A percentile compares a stretch with the other conserved stretches of the same genome.
phyloP scores from a whole-genome alignment of 2,329 filamentous ascomycete genomes.

The Scopulariopsis brevicaulis region DNA sequence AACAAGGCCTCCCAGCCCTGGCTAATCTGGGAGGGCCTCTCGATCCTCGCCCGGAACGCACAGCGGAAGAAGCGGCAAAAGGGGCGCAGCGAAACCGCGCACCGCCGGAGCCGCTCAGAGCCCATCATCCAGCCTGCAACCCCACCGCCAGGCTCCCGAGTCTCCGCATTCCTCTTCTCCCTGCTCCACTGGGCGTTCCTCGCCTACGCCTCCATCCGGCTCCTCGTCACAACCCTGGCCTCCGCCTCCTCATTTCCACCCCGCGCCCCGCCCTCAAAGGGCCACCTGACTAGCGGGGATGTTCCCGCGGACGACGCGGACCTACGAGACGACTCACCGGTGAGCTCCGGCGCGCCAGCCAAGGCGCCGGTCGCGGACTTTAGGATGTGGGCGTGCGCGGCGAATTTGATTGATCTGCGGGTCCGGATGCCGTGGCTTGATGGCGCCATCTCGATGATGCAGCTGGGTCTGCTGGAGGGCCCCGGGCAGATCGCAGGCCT shows the following conservation, averaged over 20 bases:
- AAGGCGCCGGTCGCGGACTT: slow-evolving; percentile 64
- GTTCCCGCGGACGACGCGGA: slow-evolving; percentile 6
- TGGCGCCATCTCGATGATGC: slow-evolving; percentile 63
- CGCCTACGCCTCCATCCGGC: slow-evolving; percentile 52
- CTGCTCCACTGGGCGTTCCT: slow-evolving; percentile 42
- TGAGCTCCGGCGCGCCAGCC: slow-evolving; percentile 8
- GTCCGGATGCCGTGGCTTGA: slow-evolving; percentile 84
- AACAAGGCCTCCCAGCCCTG: slow-evolving; percentile 77
- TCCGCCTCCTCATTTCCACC: slow-evolving; percentile 51
- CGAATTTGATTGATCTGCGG: slow-evolving; percentile 61
- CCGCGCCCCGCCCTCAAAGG: slow-evolving; percentile 26
- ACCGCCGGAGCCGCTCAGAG: not conserved
- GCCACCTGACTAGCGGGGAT: slow-evolving; percentile 3
- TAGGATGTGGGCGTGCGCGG: slow-evolving; percentile 63
- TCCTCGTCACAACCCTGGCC: slow-evolving; percentile 51
- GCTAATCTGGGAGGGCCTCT: slow-evolving; percentile 77
- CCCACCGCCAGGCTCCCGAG: slow-evolving; percentile 18
- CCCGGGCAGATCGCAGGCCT: slow-evolving; percentile 65
- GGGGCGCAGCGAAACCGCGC: not conserved
- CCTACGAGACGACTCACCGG: not conserved
- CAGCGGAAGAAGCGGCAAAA: slow-evolving; percentile 4
- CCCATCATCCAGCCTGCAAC: not conserved
- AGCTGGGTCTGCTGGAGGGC: slow-evolving; percentile 61
- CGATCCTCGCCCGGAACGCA: slow-evolving; percentile 44
- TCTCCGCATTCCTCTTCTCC: slow-evolving; percentile 38